Evolutionary conservation across 768 basidiomycete species (phyloP), one percentile per base, ranked within the genome.

Genomic region (Dictyophora rubrovolvata): DNA sequence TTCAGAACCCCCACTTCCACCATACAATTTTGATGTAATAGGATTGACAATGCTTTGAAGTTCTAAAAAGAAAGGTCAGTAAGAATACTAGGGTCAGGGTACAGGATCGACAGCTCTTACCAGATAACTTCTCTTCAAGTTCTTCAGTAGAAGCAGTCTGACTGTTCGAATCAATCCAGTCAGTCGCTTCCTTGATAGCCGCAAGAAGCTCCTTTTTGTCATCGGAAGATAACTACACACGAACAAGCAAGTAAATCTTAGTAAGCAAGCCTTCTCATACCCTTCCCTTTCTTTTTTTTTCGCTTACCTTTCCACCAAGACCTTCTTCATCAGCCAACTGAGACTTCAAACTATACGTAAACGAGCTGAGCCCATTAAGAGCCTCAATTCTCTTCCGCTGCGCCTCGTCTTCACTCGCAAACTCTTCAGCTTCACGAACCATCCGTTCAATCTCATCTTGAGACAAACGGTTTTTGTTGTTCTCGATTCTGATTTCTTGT

Each of bases 401-500:
- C 48, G 79, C 79, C 71, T 73, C 89, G 60, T 91, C 89, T 72
- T 89, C 87, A 10, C 79, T 72, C 1, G 87, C 87, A 65, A 88
- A 94, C 67, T 93, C 85, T 79, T 97, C 93, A 6, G 92, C 93
- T 66, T 96, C 93, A 34, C 77, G 82, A 59, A 96, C 89, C 93
- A 95, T 96, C 61, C 92, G 89, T 68, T 95, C 93, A 61, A 96
- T 95, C 62, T 96, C 89, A 62, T 92, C 90, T 64, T 87, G 83
- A 51, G 77, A 81, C 22, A 93, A 84, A 75, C 94, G 89, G 49
- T 90, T 92, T 77, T 93, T 93, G 72, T 94, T 92, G 74, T 95
- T 95, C 65, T 84, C 93, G 75, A 96, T 97, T 48, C 90, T 94
- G 72, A 95, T 90, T 47, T 84, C 86, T 71, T 88, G 83, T 0